These are phyloP conservation scores for Amanita rubescens DNA, from an alignment of 768 basidiomycete species.

Conservation along the genomic window DNA sequence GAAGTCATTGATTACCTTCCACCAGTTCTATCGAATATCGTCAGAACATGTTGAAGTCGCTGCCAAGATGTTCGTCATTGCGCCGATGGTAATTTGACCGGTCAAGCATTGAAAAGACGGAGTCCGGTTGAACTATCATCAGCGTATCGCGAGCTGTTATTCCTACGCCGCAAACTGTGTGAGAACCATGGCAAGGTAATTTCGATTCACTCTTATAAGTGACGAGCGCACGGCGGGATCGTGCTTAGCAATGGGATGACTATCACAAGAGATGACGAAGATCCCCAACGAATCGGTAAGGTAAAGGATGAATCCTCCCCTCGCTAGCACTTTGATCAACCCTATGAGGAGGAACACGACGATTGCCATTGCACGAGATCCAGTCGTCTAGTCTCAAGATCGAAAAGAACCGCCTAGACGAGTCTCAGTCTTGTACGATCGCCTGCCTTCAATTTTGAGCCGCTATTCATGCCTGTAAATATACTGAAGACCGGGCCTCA, in stretches of 20 bases:
- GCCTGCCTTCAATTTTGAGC: constrained; percentile 48
- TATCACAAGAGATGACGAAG: constrained; percentile 39
- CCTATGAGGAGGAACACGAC: too few relatives aligned
- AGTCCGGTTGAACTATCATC: constrained; percentile 49
- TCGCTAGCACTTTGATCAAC: too few relatives aligned
- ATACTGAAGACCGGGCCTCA: constrained; percentile 38
- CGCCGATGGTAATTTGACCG: not conserved
- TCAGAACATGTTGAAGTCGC: constrained; percentile 47
- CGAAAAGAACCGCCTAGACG: constrained; percentile 41
- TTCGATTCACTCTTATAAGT: constrained; percentile 42
- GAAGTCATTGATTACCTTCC: constrained; percentile 32
- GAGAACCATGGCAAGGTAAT: constrained; percentile 31
- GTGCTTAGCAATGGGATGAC: constrained; percentile 45
- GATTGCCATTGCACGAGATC: constrained; percentile 24
- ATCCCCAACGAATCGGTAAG: constrained; percentile 42
- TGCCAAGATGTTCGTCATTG: not conserved
- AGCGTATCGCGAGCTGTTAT: constrained; percentile 37
- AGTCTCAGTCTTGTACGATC: constrained; percentile 41
- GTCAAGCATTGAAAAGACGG: constrained; percentile 38
- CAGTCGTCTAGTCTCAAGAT: constrained; percentile 29
- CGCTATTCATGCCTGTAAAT: constrained; percentile 42
- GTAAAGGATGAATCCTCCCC: too few relatives aligned
- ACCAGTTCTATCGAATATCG: constrained; percentile 51
- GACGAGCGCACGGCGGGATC: constrained; percentile 38
- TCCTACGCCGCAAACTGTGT: constrained; percentile 34